Percentiles rank a stretch among this genome's conserved stretches.
Evolutionary conservation across 352 stramenopile species (phyloP).

Genomic region (Phytopythium kandeliae): DNA sequence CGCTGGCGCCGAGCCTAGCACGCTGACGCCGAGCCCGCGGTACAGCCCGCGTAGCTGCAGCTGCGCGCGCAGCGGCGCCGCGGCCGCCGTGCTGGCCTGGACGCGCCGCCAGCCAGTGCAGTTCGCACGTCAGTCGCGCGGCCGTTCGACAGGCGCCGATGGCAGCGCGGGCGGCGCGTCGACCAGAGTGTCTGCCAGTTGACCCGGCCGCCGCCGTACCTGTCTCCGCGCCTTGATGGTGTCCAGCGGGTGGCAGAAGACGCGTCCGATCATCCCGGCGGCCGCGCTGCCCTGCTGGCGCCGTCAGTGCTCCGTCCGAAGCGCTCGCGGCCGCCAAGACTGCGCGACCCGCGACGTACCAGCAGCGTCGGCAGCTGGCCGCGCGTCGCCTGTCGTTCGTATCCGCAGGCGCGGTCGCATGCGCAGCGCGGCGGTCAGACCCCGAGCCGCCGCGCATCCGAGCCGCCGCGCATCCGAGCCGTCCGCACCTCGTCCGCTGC

Average conservation of each 20-base stretch:
- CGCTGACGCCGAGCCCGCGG: constrained; percentile 92
- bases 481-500: too few relatives aligned
- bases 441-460: too few relatives aligned
- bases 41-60: constrained; percentile 87
- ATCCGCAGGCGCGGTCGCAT: not conserved
- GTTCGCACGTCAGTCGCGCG: too few relatives aligned
- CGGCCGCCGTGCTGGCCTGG: constrained; percentile 5
- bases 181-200: too few relatives aligned
- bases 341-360: constrained; percentile 13
- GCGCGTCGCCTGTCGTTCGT: not conserved
- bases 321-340: too few relatives aligned
- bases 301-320: not conserved
- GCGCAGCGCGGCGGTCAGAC: too few relatives aligned
- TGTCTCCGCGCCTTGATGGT: constrained; percentile 89
- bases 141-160: too few relatives aligned
- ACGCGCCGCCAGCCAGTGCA: too few relatives aligned
- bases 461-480: too few relatives aligned
- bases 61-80: constrained; percentile 1
- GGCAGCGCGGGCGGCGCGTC: too few relatives aligned
- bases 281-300: constrained; percentile 59
- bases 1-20: constrained; percentile 93
- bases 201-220: too few relatives aligned
- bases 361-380: constrained; percentile 54
- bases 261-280: constrained; percentile 72
- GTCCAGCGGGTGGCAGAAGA: constrained; percentile 91